Conservation (phyloP, 2,329 filamentous ascomycete genomes). For the Venturia carpophila region DNA sequence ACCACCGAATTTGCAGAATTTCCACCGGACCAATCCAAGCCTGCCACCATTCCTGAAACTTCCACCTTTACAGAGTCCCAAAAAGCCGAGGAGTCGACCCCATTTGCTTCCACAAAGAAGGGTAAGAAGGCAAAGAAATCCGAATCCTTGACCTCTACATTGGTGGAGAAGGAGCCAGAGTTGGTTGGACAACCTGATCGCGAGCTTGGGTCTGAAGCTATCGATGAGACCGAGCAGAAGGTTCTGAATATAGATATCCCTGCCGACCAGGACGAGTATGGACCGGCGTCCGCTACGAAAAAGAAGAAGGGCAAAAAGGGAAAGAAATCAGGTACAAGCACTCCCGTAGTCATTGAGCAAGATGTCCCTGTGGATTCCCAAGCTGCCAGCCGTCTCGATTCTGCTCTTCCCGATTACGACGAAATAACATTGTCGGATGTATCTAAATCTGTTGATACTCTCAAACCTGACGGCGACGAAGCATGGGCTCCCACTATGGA, state of each 20-base stretch:
- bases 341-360: constrained; percentile 8
- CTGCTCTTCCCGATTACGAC: too few relatives aligned
- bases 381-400: neutral
- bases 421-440: neutral
- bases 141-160: neutral
- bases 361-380: neutral
- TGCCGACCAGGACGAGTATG: neutral
- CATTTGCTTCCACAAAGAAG: constrained; percentile 36
- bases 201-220: neutral
- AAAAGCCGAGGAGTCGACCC: neutral
- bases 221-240: neutral
- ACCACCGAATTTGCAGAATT: neutral
- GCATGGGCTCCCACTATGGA: constrained; percentile 26
- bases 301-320: constrained; percentile 44
- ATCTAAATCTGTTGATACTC: neutral
- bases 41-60: too few relatives aligned
- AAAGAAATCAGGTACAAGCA: constrained; percentile 23
- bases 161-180: neutral
- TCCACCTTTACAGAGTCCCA: neutral
- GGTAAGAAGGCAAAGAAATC: constrained; percentile 38
- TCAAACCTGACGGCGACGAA: neutral
- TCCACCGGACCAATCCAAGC: neutral
- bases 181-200: neutral
- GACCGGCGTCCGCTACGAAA: constrained; percentile 27
- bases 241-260: neutral